Conservation (phyloP, 1,139 yeast species). For the Yamadazyma diospyri region DNA sequence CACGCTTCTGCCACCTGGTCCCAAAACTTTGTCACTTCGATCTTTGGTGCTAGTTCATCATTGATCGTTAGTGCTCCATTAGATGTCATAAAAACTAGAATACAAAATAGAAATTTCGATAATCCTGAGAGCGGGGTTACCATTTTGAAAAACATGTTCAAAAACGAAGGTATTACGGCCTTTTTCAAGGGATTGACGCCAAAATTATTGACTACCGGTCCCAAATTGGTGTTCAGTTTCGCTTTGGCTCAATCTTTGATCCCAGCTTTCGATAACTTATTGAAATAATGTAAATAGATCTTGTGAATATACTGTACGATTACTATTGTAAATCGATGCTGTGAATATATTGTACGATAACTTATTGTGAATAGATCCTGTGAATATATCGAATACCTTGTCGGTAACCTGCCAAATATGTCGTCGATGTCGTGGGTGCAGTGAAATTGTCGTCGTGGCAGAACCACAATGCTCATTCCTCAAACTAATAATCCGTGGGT, state of each 20-base stretch:
- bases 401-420: too few species aligned
- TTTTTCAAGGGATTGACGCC: constrained; percentile 98
- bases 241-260: constrained; percentile 96
- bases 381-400: too few species aligned
- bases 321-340: too few species aligned
- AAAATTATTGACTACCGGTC: constrained; percentile 94
- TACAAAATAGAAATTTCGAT: constrained; percentile 93
- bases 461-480: too few species aligned
- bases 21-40: constrained; percentile 94
- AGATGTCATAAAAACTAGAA: constrained; percentile 97
- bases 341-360: background rate
- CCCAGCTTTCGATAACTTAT: constrained; percentile 83
- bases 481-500: too few species aligned
- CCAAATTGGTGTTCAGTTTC: constrained; percentile 93
- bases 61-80: constrained; percentile 96
- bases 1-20: constrained; percentile 90
- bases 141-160: constrained; percentile 87
- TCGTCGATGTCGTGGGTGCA: too few species aligned
- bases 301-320: constrained; percentile 6
- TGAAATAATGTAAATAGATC: constrained; percentile 23
- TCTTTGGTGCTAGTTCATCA: constrained; percentile 96
- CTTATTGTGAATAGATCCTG: background rate
- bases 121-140: constrained; percentile 93
- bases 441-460: too few species aligned
- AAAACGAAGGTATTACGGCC: constrained; percentile 83